Base-by-base conservation (phyloP, 2,329 filamentous ascomycete genomes). In the Diaporthe humulicola region DNA sequence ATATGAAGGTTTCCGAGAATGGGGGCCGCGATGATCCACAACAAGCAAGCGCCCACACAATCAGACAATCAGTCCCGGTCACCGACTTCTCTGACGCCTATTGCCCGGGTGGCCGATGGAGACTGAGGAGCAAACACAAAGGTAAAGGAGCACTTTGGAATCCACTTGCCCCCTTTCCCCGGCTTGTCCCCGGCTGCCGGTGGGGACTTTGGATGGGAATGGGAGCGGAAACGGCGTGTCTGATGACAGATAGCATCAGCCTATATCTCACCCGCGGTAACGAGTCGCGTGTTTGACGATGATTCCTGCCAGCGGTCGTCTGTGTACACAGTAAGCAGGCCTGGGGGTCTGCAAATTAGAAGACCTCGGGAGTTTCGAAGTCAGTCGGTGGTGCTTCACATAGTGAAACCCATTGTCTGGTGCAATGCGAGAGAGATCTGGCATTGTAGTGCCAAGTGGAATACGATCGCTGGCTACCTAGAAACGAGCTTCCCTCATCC, bases 141-240 rank as follows among this genome's bases (percentile, higher is more conserved):
- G 56, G 36, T 45, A 36, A n/a, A 38, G 56, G 36, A 60, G 50
- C 40, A 52, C 17, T 36, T 36, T 67, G 45, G 45, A 54, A 54
- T 14, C 70, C 70, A 72, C 70, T 64, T 56, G 57, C 33, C 70
- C 57, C 38, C 50, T 72, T 72, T 64, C 70, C 70, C 70, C 70
- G 70, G 70, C 45, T 64, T 58, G 70, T 40, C 57, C 57, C 70
- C 70, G 70, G 57, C 19, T 45, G 36, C 57, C 57, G 57, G 70
- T 72, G 70, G 70, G 25, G 70, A 71, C 45, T 19, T 64, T 42
- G 58, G 40, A 22, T 60, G 28, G 17, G 40, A 33, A 28, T 28
- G 40, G 38, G 54, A 60, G 57, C 57, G 58, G 60, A 28, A 48
- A 30, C 42, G 30, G 40, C 40, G 30, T 50, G 70, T 22, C 9